Conservation (phyloP, 352 stramenopile species). For the Phytophthora constricta region DNA sequence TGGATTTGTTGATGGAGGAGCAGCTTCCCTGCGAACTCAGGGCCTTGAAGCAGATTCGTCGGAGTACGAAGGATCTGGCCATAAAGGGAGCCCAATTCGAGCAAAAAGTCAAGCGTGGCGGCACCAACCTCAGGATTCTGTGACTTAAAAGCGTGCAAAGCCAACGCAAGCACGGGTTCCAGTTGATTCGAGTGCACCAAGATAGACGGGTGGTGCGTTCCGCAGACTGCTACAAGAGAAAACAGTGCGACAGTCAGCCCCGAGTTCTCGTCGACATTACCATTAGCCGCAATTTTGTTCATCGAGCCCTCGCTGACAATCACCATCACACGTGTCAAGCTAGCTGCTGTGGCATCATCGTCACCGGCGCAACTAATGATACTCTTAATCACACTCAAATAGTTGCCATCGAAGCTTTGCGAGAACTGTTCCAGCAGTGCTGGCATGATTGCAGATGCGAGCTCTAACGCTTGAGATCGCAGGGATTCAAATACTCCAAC, state of each 20-base stretch:
- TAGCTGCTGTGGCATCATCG: constrained; percentile 59
- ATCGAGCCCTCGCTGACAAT: constrained; percentile 64
- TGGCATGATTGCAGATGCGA: constrained; percentile 70
- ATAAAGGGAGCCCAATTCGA: constrained; percentile 74
- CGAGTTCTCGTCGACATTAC: constrained; percentile 62
- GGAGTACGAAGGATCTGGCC: constrained; percentile 76
- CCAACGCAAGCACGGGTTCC: constrained; percentile 59
- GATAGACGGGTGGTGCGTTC: constrained; percentile 60
- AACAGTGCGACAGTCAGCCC: constrained; percentile 60
- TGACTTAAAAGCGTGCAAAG: constrained; percentile 67
- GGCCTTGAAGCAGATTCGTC: constrained; percentile 45
- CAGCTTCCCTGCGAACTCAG: constrained; percentile 62
- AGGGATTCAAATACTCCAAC: constrained; percentile 69
- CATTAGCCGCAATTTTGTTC: constrained; percentile 55
- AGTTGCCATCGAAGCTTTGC: constrained; percentile 61
- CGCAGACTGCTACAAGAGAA: constrained; percentile 64
- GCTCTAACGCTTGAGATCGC: constrained; percentile 63
- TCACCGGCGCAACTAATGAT: constrained; percentile 70
- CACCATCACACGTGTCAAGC: constrained; percentile 71
- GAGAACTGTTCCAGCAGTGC: constrained; percentile 69
- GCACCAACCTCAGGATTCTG: constrained; percentile 69
- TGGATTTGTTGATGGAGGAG: constrained; percentile 69
- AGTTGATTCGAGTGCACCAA: constrained; percentile 77
- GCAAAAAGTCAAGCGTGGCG: constrained; percentile 65
- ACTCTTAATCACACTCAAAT: constrained; percentile 74